Evolutionary conservation across 2,329 filamentous ascomycete species (phyloP).

Genomic region (Leptoxyphium fumago): DNA sequence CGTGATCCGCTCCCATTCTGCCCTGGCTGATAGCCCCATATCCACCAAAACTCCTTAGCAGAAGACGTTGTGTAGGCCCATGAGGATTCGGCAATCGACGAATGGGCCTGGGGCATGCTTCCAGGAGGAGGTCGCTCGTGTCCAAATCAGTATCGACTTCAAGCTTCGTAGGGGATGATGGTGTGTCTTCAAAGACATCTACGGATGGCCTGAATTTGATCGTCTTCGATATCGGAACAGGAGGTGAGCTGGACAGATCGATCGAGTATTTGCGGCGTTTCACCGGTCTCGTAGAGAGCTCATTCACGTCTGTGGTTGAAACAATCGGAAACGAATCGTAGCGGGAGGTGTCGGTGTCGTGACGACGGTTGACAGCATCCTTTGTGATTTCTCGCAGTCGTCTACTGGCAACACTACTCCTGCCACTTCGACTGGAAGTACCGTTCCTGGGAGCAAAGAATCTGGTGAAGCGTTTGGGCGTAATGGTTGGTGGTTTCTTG

Average conservation of each 20-base stretch:
- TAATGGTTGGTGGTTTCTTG: conserved; percentile 34
- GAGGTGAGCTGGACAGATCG: conserved; percentile 31
- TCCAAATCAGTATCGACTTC: conserved; percentile 23
- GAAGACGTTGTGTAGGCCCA: conserved; percentile 22
- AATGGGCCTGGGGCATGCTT: conserved; percentile 29
- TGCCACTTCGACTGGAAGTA: conserved; percentile 11
- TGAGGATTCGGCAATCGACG: conserved; percentile 20
- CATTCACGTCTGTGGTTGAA: conserved; percentile 1
- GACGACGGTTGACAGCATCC: conserved; percentile 25
- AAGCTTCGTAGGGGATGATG: conserved; percentile 5
- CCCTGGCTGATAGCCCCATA: conserved; percentile 25
- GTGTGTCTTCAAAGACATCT: conserved; percentile 8
- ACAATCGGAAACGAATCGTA: too few relatives aligned
- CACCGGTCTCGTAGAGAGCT: conserved; percentile 10
- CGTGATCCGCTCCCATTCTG: conserved; percentile 25
- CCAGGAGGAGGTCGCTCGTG: conserved; percentile 24
- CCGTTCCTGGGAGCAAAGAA: conserved; percentile 36
- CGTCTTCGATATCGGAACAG: conserved; percentile 33
- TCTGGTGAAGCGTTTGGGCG: conserved; percentile 35
- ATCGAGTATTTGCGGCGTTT: conserved; percentile 16
- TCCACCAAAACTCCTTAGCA: conserved; percentile 34
- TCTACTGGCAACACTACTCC: conserved; percentile 26
- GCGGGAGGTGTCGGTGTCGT: too few relatives aligned
- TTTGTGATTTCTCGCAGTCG: conserved; percentile 36
- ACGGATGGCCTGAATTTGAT: conserved; percentile 11